phyloP scores from a whole-genome alignment of 192 early-diverging fungal genomes.

The Rhizoclosmatium sp. region DNA sequence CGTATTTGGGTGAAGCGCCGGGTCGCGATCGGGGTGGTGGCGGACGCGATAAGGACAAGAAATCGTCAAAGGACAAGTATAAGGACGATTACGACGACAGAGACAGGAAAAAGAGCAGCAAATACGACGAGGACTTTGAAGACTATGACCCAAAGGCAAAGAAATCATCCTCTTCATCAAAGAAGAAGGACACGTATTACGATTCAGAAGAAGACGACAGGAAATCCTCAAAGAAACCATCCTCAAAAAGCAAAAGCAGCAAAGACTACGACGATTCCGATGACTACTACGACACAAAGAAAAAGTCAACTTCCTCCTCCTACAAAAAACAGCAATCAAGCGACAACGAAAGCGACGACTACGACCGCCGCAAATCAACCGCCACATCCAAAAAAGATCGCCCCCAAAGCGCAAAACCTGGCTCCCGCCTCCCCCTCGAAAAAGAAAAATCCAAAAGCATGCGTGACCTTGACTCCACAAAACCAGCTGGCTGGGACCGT shows the following conservation, averaged over 20 bases:
- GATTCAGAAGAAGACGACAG: constrained; percentile 28
- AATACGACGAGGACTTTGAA: constrained; percentile 7
- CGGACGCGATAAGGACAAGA: background rate
- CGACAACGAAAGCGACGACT: constrained; percentile 13
- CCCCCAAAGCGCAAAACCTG: constrained; percentile 2
- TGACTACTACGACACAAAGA: constrained; percentile 9
- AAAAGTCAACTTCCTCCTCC: background rate
- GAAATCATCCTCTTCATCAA: background rate
- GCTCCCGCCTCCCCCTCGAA: background rate
- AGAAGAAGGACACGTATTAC: constrained; percentile 6
- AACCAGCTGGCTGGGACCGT: constrained; percentile 9
- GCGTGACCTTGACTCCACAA: constrained; percentile 12
- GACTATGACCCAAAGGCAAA: constrained; percentile 6
- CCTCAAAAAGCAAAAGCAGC: constrained; percentile 9
- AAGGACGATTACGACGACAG: constrained; percentile 10
- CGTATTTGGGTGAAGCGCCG: constrained; percentile 14
- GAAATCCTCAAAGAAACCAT: constrained; percentile 15
- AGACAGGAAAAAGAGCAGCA: background rate
- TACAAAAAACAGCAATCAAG: background rate
- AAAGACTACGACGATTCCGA: constrained; percentile 12
- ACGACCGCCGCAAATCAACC: background rate
- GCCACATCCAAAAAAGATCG: constrained; percentile 10
- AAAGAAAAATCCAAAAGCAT: constrained; percentile 35
- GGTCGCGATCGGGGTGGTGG: background rate
- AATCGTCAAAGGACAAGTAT: background rate